These are phyloP conservation scores for Sclerospora graminicola DNA, from an alignment of 352 stramenopile genomes.

Conservation along the genomic window DNA sequence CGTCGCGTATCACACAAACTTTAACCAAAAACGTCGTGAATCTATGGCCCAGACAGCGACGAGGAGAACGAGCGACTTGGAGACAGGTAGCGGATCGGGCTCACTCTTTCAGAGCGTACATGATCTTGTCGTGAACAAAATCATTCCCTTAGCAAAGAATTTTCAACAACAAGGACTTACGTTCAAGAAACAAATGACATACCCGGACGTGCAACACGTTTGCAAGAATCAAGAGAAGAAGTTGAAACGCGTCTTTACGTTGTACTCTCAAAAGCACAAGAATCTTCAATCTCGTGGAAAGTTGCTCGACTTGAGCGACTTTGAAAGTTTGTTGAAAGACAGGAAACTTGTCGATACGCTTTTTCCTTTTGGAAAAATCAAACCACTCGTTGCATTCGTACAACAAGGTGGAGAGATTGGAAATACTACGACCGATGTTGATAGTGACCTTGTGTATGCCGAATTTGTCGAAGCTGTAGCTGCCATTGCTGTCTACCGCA, in stretches of 20 bases:
- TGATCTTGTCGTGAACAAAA: constrained; percentile 52
- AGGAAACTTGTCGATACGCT: constrained; percentile 52
- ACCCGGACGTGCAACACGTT: constrained; percentile 63
- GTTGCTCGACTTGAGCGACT: constrained; percentile 59
- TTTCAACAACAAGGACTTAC: constrained; percentile 71
- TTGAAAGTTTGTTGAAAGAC: constrained; percentile 66
- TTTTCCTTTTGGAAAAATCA: constrained; percentile 62
- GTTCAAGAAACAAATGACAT: constrained; percentile 81
- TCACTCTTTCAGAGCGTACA: too few relatives aligned
- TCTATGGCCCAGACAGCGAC: constrained; percentile 22
- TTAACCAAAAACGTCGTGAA: constrained; percentile 56
- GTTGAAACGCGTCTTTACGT: constrained; percentile 59
- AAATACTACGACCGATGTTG: constrained; percentile 30
- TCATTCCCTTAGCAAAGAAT: constrained; percentile 64
- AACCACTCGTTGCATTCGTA: constrained; percentile 68
- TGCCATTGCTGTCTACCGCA: constrained; percentile 61
- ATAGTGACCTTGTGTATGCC: constrained; percentile 71
- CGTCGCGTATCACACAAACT: constrained; percentile 40
- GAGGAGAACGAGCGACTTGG: constrained; percentile 18
- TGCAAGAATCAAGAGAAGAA: constrained; percentile 72
- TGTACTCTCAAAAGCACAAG: constrained; percentile 69
- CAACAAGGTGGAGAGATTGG: constrained; percentile 62
- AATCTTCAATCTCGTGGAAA: constrained; percentile 61
- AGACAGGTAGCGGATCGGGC: constrained; percentile 3
- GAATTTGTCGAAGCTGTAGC: constrained; percentile 69